Percentiles rank a stretch among this genome's conserved stretches.
phyloP scores from a whole-genome alignment of 129 eudicot genomes.

The Flaveria linearis region DNA sequence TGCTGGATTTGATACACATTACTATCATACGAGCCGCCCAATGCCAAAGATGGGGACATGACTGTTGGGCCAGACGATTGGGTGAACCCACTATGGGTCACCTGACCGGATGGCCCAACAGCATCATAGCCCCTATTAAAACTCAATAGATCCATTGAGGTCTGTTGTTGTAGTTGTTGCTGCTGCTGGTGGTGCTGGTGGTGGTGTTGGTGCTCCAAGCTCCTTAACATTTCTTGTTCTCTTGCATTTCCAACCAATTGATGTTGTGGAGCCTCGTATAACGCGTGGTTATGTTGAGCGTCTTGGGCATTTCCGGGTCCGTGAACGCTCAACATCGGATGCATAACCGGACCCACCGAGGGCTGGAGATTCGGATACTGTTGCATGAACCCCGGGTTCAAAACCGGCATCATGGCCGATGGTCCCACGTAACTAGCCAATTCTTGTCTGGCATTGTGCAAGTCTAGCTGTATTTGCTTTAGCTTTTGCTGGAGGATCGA shows the following conservation, averaged over 20 bases:
- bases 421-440: conserved; percentile 55
- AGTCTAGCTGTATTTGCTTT: conserved; percentile 59
- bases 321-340: conserved; percentile 41
- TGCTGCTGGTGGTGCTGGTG: background rate
- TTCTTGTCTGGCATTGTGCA: conserved; percentile 48
- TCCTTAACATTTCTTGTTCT: conserved; percentile 37
- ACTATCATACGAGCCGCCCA: conserved; percentile 11
- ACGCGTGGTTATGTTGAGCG: conserved; percentile 12
- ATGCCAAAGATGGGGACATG: background rate
- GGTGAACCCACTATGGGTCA: conserved; percentile 38
- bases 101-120: conserved; percentile 32
- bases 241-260: conserved; percentile 43
- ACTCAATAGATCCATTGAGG: conserved; percentile 28
- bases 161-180: background rate
- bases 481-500: conserved; percentile 66
- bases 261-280: conserved; percentile 24
- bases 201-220: conserved; percentile 21
- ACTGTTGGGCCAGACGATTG: background rate
- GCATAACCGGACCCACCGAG: conserved; percentile 34
- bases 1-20: conserved; percentile 11
- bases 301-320: conserved; percentile 23
- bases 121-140: conserved; percentile 37
- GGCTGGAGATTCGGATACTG: conserved; percentile 36
- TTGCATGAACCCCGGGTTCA: conserved; percentile 42
- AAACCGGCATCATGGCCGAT: conserved; percentile 47